A percentile compares a stretch with the other conserved stretches of the same genome.
phyloP scores from a whole-genome alignment of 306 rosid genomes.

The Casuarina equisetifolia region DNA sequence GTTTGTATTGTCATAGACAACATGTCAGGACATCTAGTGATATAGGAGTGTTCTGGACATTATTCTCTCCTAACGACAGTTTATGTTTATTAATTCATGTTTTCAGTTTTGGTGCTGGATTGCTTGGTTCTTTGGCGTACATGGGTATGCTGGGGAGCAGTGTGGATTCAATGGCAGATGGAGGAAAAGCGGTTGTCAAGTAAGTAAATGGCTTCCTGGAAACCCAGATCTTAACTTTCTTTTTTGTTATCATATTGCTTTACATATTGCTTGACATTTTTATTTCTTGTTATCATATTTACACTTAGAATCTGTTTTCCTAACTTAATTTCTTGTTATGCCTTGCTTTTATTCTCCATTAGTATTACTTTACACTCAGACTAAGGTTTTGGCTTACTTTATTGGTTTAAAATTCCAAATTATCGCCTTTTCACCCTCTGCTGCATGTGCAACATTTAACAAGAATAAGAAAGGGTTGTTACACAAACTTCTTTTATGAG shows the following conservation, averaged over 20 bases:
- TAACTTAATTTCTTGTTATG: neutral
- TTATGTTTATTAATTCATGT: constrained; percentile 23
- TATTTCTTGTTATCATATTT: neutral
- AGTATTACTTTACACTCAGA: too few species aligned
- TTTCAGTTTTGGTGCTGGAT: constrained; percentile 86
- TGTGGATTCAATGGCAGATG: constrained; percentile 81
- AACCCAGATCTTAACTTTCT: constrained; percentile 15
- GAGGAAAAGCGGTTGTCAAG: constrained; percentile 76
- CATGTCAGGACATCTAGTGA: constrained; percentile 13
- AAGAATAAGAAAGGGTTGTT: constrained; percentile 51
- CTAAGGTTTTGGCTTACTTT: too few species aligned
- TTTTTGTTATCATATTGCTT: neutral
- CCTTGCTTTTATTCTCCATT: too few species aligned
- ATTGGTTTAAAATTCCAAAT: constrained; percentile 53
- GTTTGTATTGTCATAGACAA: neutral
- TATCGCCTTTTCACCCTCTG: constrained; percentile 66
- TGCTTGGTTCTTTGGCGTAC: constrained; percentile 79
- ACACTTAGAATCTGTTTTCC: neutral
- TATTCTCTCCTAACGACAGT: constrained; percentile 14
- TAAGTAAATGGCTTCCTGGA: constrained; percentile 40
- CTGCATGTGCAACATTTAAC: constrained; percentile 69
- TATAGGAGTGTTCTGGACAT: constrained; percentile 10
- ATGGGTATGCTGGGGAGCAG: constrained; percentile 93
- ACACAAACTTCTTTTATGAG: constrained; percentile 70
- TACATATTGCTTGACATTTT: neutral